Base-by-base conservation (phyloP, 495 filamentous ascomycete species). In the Podospora australis region DNA sequence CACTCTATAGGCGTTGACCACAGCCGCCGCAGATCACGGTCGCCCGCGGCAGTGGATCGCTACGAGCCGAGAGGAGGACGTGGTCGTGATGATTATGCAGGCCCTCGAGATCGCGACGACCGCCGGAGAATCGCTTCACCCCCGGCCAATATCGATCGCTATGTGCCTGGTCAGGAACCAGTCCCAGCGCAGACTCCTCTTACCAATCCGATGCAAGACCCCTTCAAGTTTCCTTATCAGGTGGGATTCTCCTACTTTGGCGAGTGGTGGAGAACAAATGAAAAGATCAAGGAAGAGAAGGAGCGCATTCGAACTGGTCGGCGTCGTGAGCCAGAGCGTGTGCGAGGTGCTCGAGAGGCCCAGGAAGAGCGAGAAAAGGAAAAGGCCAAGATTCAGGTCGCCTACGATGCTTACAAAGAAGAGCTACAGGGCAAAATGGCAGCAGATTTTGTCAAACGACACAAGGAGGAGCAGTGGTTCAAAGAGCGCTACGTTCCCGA, bases 391-490 rank as follows among this genome's bases (percentile, higher is more conserved):
- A 96, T 99, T 25, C 91, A 97, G 59, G 79, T 78, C 13, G 89
- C 89, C 2, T 99, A 97, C 61, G 94, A 97, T 69, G 57, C 74
- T 10, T 98, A 98, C 70, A 97, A 96, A 60, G 87, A 92, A 63
- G 90, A 95, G 34, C 74, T 96, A 6, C 89, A 95, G 63, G 79
- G 88, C 7, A 91, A 89, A 59, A 89, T 97, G 81, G 87, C 90
- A 0, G 78, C 85, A 50, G 72, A 74, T 2, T 97, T 99, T 58
- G 92, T 99, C 17, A 80, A 84, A 23, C 81, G 86, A 40, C 92
- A 97, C 64, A 94, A 92, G 58, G 76, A 77, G 11, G 92, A 97
- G 55, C 91, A 97, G 58, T 99, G 92, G 92, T 99, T 99, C 69
- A 88, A 84, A 52, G 92, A 99, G 67, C 84, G 88, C 42, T 99